phyloP scores from a whole-genome alignment of 257 asterid genomes.

The Solanum arcanum region DNA sequence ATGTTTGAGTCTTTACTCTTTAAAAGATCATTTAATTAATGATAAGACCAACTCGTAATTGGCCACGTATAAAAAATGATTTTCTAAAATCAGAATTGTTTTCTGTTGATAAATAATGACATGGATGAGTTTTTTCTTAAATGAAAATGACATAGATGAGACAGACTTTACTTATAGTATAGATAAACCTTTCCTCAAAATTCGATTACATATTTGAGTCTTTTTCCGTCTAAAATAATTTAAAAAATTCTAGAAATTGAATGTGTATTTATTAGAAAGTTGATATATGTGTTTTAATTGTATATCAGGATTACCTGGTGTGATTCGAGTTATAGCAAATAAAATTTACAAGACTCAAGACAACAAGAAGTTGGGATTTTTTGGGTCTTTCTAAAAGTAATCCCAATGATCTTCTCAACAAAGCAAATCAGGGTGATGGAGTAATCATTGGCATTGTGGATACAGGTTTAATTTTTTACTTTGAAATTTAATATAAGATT shows the following conservation, averaged over 20 bases:
- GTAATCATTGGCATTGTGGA: constrained; percentile 9
- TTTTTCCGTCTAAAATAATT: too few species aligned
- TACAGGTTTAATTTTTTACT: background rate
- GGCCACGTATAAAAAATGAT: background rate
- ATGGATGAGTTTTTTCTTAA: too few species aligned
- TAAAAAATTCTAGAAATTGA: background rate
- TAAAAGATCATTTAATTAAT: too few species aligned
- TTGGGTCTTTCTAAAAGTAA: background rate
- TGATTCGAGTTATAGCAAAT: background rate
- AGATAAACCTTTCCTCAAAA: too few species aligned
- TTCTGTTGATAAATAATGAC: too few species aligned
- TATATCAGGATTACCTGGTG: constrained; percentile 1
- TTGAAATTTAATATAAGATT: too few species aligned
- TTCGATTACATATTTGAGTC: too few species aligned
- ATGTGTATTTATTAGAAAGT: background rate
- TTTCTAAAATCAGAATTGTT: too few species aligned
- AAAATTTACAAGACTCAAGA: background rate
- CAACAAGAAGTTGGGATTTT: constrained; percentile 3
- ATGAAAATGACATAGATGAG: too few species aligned
- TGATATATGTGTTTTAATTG: background rate
- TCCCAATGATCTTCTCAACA: background rate
- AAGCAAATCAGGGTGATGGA: constrained; percentile 9
- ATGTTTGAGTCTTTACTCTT: background rate
- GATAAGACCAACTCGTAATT: background rate
- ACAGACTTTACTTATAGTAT: too few species aligned